Percentiles rank a stretch among this genome's conserved stretches.
Conservation (phyloP, 2,329 filamentous ascomycete species). For the Trichoderma sp. region DNA sequence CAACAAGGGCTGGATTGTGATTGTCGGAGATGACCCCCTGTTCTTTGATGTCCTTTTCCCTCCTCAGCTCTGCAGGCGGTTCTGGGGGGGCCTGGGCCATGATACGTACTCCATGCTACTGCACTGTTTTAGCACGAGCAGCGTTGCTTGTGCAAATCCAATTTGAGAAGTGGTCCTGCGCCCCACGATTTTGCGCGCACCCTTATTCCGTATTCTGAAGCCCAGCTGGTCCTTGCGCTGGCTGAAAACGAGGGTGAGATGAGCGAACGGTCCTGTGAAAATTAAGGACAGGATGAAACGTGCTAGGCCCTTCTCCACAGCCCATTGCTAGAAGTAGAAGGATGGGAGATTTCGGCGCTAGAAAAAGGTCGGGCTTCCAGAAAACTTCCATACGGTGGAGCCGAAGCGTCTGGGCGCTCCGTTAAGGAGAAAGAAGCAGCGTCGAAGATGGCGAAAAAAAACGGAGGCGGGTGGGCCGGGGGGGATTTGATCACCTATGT, state of each 20-base stretch:
- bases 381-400: constrained; percentile 18
- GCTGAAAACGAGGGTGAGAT: constrained; percentile 9
- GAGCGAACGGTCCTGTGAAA: constrained; percentile 3
- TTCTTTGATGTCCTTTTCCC: not conserved
- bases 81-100: not conserved
- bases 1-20: not conserved
- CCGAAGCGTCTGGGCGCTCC: constrained; percentile 14
- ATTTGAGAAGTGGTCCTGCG: constrained; percentile 17
- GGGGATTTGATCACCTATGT: not conserved
- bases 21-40: not conserved
- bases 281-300: constrained; percentile 11
- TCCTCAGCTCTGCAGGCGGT: not conserved
- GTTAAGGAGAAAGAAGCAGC: constrained; percentile 1
- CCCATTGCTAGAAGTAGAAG: not conserved
- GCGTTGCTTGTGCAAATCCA: not conserved
- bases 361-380: constrained; percentile 17
- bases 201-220: not conserved
- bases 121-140: not conserved
- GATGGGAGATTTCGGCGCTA: constrained; percentile 12
- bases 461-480: constrained; percentile 8
- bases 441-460: not conserved
- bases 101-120: not conserved
- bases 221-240: constrained; percentile 5
- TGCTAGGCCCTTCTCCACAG: constrained; percentile 12
- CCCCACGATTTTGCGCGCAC: constrained; percentile 14